A percentile compares a stretch with the other conserved stretches of the same genome.
These are phyloP conservation scores for Backusella mclennaniae DNA, from an alignment of 192 early-diverging fungal species.

Conservation along the genomic window DNA sequence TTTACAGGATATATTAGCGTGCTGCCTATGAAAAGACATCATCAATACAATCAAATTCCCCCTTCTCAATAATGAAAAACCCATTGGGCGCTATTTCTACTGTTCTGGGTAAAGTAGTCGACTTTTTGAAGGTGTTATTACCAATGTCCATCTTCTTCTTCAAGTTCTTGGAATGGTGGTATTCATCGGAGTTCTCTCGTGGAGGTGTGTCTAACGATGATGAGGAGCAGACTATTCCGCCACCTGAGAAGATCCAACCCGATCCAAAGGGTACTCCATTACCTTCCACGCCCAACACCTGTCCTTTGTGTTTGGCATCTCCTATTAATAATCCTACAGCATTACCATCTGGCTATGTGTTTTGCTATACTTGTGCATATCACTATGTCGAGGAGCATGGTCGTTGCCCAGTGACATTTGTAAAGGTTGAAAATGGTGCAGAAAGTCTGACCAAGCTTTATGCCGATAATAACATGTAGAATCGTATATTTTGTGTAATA, in stretches of 20 bases:
- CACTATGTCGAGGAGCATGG: slow-evolving; percentile 67
- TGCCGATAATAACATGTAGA: slow-evolving; percentile 27
- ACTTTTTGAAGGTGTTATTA: slow-evolving; percentile 73
- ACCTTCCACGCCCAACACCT: slow-evolving; percentile 70
- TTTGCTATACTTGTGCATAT: slow-evolving; percentile 90
- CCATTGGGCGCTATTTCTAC: slow-evolving; percentile 16
- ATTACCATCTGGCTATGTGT: slow-evolving; percentile 86
- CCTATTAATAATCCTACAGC: slow-evolving; percentile 84
- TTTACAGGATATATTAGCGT: slow-evolving; percentile 15
- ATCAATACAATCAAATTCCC: neutral
- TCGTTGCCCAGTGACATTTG: slow-evolving; percentile 79
- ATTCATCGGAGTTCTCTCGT: slow-evolving; percentile 77
- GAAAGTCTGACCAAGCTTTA: slow-evolving; percentile 73
- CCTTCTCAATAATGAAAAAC: slow-evolving; percentile 9
- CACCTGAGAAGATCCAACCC: slow-evolving; percentile 64
- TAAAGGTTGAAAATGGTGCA: slow-evolving; percentile 35
- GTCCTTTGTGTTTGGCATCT: slow-evolving; percentile 70
- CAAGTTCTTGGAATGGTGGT: slow-evolving; percentile 97
- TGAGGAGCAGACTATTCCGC: slow-evolving; percentile 49
- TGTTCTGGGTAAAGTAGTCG: slow-evolving; percentile 56
- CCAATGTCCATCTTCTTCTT: slow-evolving; percentile 93
- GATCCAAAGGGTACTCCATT: slow-evolving; percentile 72
- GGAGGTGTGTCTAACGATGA: slow-evolving; percentile 43
- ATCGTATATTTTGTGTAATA: neutral
- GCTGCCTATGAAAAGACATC: slow-evolving; percentile 21